These are phyloP conservation scores for Beta macrorhiza DNA, from an alignment of 179 eudicot genomes.

Conservation along the genomic window DNA sequence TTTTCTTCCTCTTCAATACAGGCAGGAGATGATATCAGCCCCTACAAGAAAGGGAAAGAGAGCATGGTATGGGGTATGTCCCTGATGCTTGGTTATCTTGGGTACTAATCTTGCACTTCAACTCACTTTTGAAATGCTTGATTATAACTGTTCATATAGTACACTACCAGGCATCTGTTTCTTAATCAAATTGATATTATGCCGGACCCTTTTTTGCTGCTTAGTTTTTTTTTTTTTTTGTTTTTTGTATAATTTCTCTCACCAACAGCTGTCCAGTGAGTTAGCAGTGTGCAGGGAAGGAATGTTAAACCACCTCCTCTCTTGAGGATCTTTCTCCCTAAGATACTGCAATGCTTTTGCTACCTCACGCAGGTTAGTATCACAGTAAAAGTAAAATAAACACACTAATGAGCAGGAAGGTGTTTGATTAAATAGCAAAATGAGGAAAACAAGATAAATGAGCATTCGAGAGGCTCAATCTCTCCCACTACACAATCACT, in stretches of 20 bases:
- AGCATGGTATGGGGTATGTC: slow-evolving; percentile 96
- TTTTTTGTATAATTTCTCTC: no score
- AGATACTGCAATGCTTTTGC: no score
- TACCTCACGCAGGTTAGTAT: no score
- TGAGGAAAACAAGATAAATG: no score
- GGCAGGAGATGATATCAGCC: slow-evolving; percentile 79
- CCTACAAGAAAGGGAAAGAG: slow-evolving; percentile 75
- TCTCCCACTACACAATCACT: no score
- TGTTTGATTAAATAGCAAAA: no score
- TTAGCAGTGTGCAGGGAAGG: not conserved
- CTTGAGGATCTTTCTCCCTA: no score
- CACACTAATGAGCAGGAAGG: no score
- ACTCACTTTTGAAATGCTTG: not conserved
- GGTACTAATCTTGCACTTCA: slow-evolving; percentile 48
- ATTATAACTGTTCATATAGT: not conserved
- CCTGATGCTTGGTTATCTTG: slow-evolving; percentile 93
- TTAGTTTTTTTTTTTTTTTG: not conserved
- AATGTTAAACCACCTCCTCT: not conserved
- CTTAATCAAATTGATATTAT: not conserved
- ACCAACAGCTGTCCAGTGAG: not conserved
- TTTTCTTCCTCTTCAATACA: slow-evolving; percentile 31
- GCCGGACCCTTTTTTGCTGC: no score
- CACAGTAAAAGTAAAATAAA: no score
- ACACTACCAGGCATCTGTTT: not conserved
- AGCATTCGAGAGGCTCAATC: no score